Conservation (phyloP, 176 grass and related monocot genomes). For the Eragrostis curvula region DNA sequence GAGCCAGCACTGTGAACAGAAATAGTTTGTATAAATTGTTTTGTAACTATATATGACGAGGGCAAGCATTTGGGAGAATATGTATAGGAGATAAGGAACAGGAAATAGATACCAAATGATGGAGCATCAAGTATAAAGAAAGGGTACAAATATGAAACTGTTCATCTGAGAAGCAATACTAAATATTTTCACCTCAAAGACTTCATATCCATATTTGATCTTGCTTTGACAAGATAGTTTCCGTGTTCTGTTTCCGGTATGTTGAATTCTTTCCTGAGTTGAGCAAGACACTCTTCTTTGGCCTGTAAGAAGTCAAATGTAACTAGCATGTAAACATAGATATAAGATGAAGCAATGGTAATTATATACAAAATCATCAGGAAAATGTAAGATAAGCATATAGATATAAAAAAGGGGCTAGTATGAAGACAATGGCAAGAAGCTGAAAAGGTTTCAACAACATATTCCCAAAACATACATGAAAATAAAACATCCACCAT, state of each 20-base stretch:
- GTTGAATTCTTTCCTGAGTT: conserved; percentile 71
- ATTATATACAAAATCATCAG: background rate
- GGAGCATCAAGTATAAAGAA: conserved; percentile 26
- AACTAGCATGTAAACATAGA: conserved; percentile 22
- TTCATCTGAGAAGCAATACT: background rate
- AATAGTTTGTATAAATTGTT: conserved; percentile 23
- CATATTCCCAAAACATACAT: conserved; percentile 9
- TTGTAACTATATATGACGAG: background rate
- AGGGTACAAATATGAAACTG: conserved; percentile 18
- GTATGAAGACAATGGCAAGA: background rate
- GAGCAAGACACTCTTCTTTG: conserved; percentile 49
- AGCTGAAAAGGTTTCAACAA: background rate
- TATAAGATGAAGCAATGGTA: background rate
- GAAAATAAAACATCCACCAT: background rate
- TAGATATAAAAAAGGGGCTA: background rate
- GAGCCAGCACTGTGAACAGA: conserved; percentile 28
- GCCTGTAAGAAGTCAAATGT: conserved; percentile 44
- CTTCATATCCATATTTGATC: conserved; percentile 60
- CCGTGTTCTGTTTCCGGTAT: conserved; percentile 63
- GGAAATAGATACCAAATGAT: background rate
- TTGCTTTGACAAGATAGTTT: conserved; percentile 56
- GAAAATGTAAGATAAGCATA: background rate
- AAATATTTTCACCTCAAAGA: conserved; percentile 49
- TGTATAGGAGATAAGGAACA: background rate
- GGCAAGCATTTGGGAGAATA: conserved; percentile 5